Conservation (phyloP, 257 asterid species). For the Solanum raphanifolium region DNA sequence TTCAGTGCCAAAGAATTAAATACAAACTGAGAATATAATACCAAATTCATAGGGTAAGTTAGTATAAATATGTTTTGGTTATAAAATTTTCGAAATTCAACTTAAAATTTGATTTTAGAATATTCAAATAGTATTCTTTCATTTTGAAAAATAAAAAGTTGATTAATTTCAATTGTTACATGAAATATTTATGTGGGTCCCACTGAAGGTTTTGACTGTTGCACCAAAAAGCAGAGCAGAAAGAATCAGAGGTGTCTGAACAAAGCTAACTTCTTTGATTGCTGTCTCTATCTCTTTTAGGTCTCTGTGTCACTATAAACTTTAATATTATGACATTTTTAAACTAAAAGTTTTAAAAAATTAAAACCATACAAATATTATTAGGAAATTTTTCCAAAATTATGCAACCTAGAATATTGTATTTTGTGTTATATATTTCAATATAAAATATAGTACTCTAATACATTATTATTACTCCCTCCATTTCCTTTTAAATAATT, state of each 20-base stretch:
- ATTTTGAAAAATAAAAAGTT: no score
- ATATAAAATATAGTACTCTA: no score
- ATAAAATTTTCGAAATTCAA: neutral
- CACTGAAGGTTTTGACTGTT: neutral
- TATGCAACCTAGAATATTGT: neutral
- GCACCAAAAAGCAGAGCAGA: neutral
- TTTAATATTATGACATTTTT: no score
- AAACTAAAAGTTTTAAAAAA: neutral
- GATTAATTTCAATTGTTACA: neutral
- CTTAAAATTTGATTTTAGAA: no score
- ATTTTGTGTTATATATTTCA: neutral
- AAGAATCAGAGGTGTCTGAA: neutral
- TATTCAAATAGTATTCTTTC: neutral
- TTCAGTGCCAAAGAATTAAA: neutral
- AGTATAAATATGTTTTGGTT: no score
- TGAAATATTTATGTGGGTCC: neutral
- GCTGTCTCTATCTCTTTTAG: neutral
- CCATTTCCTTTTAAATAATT: neutral
- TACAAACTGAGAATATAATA: neutral
- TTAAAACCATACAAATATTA: neutral
- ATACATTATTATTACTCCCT: neutral
- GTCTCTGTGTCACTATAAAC: neutral
- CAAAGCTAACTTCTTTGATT: neutral
- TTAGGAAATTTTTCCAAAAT: neutral
- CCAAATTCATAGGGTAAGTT: no score